Evolutionary conservation across 2,329 filamentous ascomycete species (phyloP), one percentile per base, ranked within the genome.

Genomic region (Aspergillus ochraceus): DNA sequence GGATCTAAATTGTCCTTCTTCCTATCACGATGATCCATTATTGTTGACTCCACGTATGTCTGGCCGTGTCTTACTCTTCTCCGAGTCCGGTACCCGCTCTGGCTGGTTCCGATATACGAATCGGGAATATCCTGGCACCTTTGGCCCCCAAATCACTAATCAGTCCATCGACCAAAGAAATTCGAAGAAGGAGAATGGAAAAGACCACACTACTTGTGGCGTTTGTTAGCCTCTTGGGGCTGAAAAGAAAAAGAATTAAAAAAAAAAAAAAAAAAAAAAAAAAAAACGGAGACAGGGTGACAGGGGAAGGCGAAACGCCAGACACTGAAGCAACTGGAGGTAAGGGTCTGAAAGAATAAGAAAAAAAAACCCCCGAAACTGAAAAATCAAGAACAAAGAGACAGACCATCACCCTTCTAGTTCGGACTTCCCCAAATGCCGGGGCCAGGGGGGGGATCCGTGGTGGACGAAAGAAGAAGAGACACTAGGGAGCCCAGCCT

Each of bases 161-260:
- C 52, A 60, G 59, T 49, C 14, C 32, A 32, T 42, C 46, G 19
- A 22, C 45, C 45, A 49, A 30, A 49, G 53, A 52, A 58, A 30
- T 30, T 52, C 8, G 52, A 54, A 39, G 19, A 52, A 29, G 45
- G 45, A 49, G 45, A 56, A 57, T 52, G 29, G 50, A 32, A 50
- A 50, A 39, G 30, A 45, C 51, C 55, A 46, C 59, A 39, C 52
- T 47, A 45, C 24, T 46, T 36, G 54, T 60, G 52, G 57, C 57
- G 59, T 59, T 58, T 59, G 47, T 59, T 58, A 61, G 52, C 52
- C 52, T 59, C 49, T 47, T 66, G 65, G 65, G 65, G 64, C 64
- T 64, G 62, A 64, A 66, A 61, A 24, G 45, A 22, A 24, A 47
- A 14, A 4, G 20, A 19, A 20, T 6, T n/a, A n/a, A n/a, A n/a